Percentiles rank a stretch among this genome's conserved stretches.
phyloP scores from a whole-genome alignment of 1,284 basidiomycete species.

The Leccinum subatratum region DNA sequence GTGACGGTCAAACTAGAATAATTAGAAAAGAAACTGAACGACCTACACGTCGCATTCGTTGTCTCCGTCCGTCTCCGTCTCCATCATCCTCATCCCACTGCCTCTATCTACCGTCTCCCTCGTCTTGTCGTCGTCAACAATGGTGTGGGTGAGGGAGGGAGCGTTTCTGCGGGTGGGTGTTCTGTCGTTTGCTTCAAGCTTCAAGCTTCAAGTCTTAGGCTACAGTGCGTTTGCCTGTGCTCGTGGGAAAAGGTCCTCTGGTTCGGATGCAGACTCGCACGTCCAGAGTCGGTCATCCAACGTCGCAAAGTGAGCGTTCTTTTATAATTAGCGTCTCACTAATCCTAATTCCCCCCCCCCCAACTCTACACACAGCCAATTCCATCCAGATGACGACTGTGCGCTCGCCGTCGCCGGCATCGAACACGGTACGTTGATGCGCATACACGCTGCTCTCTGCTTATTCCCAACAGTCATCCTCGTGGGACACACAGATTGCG shows the following conservation, averaged over 20 bases:
- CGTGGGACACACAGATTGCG: constrained; percentile 79
- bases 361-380: constrained; percentile 51
- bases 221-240: no score
- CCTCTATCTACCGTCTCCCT: no score
- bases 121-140: no score
- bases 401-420: constrained; percentile 80
- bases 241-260: no score
- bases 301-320: constrained; percentile 53
- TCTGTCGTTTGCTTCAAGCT: no score
- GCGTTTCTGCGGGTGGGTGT: no score
- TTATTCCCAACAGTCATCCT: constrained; percentile 56
- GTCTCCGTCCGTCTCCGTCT: no score
- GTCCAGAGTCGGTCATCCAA: constrained; percentile 58
- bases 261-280: constrained; percentile 73
- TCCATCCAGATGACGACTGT: constrained; percentile 75
- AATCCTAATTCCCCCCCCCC: no score
- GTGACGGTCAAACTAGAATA: constrained; percentile 16
- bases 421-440: constrained; percentile 64
- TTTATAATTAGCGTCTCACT: background rate
- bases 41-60: background rate
- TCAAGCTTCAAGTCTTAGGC: no score
- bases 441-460: background rate
- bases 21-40: constrained; percentile 23
- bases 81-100: no score
- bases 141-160: no score